These are phyloP conservation scores for Phlegmacium glaucopus DNA, from an alignment of 768 basidiomycete genomes.

Conservation along the genomic window DNA sequence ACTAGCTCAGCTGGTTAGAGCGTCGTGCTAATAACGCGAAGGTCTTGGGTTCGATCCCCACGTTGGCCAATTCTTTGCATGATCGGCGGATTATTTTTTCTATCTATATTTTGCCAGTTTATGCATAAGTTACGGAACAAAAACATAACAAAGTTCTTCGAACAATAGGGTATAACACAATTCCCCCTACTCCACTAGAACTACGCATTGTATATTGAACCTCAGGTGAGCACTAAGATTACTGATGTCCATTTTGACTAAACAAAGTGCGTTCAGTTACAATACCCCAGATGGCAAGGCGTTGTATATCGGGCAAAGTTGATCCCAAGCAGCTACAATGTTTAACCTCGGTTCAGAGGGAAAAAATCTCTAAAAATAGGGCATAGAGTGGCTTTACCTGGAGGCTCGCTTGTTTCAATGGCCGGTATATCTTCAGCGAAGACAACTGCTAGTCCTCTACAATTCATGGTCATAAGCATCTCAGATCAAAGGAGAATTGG, in stretches of 20 bases:
- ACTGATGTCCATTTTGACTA: too few species aligned
- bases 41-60: conserved; percentile 82
- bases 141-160: too few species aligned
- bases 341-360: not conserved
- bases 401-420: conserved; percentile 13
- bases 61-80: conserved; percentile 75
- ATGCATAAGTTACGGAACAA: too few species aligned
- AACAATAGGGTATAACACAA: too few species aligned
- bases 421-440: conserved; percentile 32
- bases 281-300: not conserved
- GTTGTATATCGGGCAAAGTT: not conserved
- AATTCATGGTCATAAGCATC: conserved; percentile 21
- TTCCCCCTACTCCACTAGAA: too few species aligned
- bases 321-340: not conserved
- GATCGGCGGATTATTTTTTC: too few species aligned
- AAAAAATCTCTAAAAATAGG: not conserved
- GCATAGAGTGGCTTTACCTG: conserved; percentile 10
- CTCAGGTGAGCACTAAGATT: too few species aligned
- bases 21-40: conserved; percentile 86
- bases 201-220: too few species aligned
- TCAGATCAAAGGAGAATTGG: conserved; percentile 31
- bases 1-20: conserved; percentile 95
- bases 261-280: too few species aligned
- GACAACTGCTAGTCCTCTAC: conserved; percentile 33
- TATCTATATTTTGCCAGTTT: too few species aligned